Base-by-base conservation (phyloP, 345 rosid genomes). In the Ceriops tagal region DNA sequence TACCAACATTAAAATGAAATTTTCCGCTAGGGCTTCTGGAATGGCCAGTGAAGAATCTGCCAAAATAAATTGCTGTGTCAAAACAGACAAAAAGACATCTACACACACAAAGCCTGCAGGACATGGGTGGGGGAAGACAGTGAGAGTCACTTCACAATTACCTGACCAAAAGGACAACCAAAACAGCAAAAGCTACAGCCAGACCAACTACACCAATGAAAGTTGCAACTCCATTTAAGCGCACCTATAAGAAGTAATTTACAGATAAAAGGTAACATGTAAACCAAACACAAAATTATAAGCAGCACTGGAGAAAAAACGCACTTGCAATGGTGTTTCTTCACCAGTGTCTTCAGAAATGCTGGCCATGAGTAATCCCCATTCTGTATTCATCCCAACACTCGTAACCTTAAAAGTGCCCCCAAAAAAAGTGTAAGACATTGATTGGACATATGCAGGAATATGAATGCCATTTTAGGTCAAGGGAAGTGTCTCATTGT, bases 151-250 rank as follows among this genome's bases (percentile, higher is more conserved):
- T 55, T 60, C 26, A 1, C 26, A 15, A 21, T 74, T 78, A 89
- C 99, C 99, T 84, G 66, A 47, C 86, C 78, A 96, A 57, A 78
- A 96, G 99, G 76, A 95, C 84, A 20, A 73, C 83, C 66, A 96
- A 86, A 71, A 96, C 93, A 66, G 76, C 69, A 76, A 82, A 71
- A 71, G 99, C 99, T 63, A 96, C 99, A 28, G 89, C 59, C 70
- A 96, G 93, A 64, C 99, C 99, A 70, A 96, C 92, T 64, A 86
- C 64, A 26, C 99, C 99, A 19, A 96, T 88, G 73, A 96, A 96
- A 66, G 99, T 96, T 62, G 99, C 99, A 73, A 96, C 95, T 69
- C 99, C 99, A 70, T 96, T 96, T 78, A 96, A 77, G 65, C 99
- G 88, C 62, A 96, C 98, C 99, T 96, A 75, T 70, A 62, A 62